Conservation (phyloP, 169 alveolate genomes). For the Plasmodium fragile region DNA sequence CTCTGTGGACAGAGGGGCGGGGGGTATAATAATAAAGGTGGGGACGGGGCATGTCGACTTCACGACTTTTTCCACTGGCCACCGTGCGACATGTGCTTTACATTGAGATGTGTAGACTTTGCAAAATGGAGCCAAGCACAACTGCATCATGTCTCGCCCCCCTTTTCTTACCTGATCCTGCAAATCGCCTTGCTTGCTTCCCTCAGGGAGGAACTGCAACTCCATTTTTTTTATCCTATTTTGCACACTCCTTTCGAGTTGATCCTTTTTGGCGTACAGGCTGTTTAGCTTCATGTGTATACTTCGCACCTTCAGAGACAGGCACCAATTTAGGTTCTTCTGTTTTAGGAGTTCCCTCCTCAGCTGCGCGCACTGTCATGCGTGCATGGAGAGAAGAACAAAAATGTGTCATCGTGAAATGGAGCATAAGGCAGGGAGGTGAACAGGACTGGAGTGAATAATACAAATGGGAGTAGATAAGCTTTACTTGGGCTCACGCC, state of each 20-base stretch:
- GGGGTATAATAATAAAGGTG: neutral
- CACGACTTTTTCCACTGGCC: too few relatives aligned
- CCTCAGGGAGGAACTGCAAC: neutral
- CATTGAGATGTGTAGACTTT: too few relatives aligned
- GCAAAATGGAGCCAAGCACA: neutral
- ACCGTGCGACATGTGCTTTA: too few relatives aligned
- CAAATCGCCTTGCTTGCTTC: neutral
- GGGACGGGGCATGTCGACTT: neutral
- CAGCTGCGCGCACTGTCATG: conserved; percentile 12
- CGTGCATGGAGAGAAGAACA: neutral
- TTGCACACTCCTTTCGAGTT: conserved; percentile 17
- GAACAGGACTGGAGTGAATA: neutral
- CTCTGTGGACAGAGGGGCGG: neutral
- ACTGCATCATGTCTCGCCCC: neutral
- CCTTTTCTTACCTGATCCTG: neutral
- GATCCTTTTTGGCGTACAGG: conserved; percentile 29
- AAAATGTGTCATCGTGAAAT: neutral
- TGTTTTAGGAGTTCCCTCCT: conserved; percentile 38
- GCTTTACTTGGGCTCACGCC: neutral
- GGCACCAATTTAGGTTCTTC: conserved; percentile 31
- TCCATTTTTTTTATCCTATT: conserved; percentile 41
- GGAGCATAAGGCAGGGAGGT: neutral
- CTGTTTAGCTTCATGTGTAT: conserved; percentile 49
- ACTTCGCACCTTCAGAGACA: conserved; percentile 48
- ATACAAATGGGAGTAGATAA: neutral